These are phyloP conservation scores for Boeremia exigua DNA, from an alignment of 2,329 filamentous ascomycete genomes.

Conservation along the genomic window DNA sequence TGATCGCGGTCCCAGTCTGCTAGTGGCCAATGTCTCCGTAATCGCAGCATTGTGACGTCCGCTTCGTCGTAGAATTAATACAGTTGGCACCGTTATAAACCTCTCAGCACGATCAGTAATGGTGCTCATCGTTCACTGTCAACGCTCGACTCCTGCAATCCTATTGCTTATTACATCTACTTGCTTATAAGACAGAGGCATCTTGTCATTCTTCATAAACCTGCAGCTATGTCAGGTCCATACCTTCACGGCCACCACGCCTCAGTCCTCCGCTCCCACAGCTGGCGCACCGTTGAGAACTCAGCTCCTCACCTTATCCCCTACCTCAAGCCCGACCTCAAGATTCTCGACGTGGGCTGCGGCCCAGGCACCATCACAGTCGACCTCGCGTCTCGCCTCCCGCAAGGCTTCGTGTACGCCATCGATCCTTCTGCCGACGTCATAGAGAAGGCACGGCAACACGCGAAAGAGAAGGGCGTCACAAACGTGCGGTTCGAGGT, in stretches of 20 bases:
- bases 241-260: constrained; percentile 53
- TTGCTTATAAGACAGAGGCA: background rate
- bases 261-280: constrained; percentile 52
- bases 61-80: background rate
- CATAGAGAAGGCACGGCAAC: constrained; percentile 48
- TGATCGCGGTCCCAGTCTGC: background rate
- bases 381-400: constrained; percentile 52
- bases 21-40: constrained; percentile 12
- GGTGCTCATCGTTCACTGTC: background rate
- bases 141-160: background rate
- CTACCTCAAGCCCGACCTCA: constrained; percentile 38
- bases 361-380: constrained; percentile 58
- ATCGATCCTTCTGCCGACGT: constrained; percentile 55
- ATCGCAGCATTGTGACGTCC: constrained; percentile 8
- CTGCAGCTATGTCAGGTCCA: constrained; percentile 19
- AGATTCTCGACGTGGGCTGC: constrained; percentile 56
- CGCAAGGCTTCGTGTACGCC: constrained; percentile 53
- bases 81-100: background rate
- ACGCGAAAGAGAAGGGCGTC: constrained; percentile 46
- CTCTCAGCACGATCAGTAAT: background rate
- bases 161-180: background rate
- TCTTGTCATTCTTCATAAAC: background rate
- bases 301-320: constrained; percentile 49
- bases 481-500: constrained; percentile 50
- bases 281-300: constrained; percentile 54